Evolutionary conservation across 225 moss, liverwort and hornwort genomes (phyloP).

Genomic region (Bryoerythrophyllum caledonicum): DNA sequence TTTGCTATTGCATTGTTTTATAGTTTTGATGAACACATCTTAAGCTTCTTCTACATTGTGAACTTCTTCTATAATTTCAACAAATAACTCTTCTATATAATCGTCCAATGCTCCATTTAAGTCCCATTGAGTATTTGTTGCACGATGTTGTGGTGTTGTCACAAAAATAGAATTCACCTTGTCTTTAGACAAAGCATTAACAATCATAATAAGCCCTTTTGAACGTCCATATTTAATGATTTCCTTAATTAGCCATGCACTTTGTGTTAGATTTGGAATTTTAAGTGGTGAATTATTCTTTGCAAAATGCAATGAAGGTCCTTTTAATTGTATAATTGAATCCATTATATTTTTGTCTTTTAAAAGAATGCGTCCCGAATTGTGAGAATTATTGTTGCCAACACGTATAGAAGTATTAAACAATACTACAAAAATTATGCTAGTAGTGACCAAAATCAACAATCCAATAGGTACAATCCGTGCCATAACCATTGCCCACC

Average conservation of each 20-base stretch:
- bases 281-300: background rate
- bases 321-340: background rate
- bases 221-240: no score
- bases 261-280: background rate
- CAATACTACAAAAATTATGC: background rate
- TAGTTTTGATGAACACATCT: background rate
- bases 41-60: constrained; percentile 23
- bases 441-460: background rate
- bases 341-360: background rate
- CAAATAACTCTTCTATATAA: constrained; percentile 9
- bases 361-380: background rate
- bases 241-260: no score
- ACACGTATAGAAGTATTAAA: background rate
- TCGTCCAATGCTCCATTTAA: constrained; percentile 21
- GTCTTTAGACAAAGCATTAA: no score
- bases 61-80: constrained; percentile 33
- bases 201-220: no score
- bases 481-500: background rate
- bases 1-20: background rate
- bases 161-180: no score
- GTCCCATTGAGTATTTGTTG: constrained; percentile 15
- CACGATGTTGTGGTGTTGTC: constrained; percentile 23
- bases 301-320: no score
- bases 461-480: background rate
- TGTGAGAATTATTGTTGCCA: background rate